Evolutionary conservation across 2,329 filamentous ascomycete species (phyloP).

Genomic region (Trichoderma polysporum): DNA sequence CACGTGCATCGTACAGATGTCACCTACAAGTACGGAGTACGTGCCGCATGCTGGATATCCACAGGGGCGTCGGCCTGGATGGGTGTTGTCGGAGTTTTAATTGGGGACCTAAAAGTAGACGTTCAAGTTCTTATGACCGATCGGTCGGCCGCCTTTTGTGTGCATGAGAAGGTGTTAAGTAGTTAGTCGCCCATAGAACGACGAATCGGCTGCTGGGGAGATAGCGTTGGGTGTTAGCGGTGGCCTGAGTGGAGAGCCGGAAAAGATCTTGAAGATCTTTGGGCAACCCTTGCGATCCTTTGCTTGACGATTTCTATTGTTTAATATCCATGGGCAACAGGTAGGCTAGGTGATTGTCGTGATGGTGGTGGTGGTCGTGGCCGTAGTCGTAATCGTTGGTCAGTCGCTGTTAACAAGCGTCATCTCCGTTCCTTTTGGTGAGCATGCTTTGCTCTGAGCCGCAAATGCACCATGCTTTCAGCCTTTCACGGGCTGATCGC

Average conservation of each 20-base stretch:
- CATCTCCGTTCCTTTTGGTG: neutral
- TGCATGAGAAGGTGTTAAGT: neutral
- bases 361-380: no score
- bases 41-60: neutral
- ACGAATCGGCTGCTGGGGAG: slow-evolving; percentile 1
- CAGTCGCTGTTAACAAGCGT: neutral
- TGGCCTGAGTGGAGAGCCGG: slow-evolving; percentile 5
- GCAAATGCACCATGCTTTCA: neutral
- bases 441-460: neutral
- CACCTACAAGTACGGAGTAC: slow-evolving; percentile 2
- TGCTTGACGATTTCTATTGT: neutral
- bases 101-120: neutral
- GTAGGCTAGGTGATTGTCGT: no score
- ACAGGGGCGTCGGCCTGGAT: neutral
- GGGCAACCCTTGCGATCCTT: slow-evolving; percentile 1
- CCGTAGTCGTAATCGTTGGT: no score
- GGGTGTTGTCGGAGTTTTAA: slow-evolving; percentile 8
- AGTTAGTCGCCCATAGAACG: neutral
- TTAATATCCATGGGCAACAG: neutral
- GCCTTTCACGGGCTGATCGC: neutral
- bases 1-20: slow-evolving; percentile 6
- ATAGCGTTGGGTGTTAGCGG: neutral
- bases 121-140: neutral
- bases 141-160: neutral
- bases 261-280: slow-evolving; percentile 17